Evolutionary conservation across 306 rosid genomes (phyloP), one percentile per base, ranked within the genome.

Genomic region (Sechiopsis laciniata): DNA sequence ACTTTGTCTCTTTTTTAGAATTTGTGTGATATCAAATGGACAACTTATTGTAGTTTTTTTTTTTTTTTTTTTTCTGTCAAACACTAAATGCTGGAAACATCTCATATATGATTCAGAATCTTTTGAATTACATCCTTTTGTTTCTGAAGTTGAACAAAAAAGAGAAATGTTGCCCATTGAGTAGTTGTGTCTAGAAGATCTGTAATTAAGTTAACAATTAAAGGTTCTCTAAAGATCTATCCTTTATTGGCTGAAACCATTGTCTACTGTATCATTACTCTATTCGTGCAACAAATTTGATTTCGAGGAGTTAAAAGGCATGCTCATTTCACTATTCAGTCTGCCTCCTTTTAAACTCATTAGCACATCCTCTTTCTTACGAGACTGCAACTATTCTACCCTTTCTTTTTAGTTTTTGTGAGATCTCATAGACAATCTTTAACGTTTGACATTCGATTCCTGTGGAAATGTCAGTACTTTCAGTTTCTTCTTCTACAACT

Each of bases 401-500:
- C 13, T 48, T n/a, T 72, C 26, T 10, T 5, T 72, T 53, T 9
- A 48, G 17, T 24, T 4, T n/a, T 72, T 48, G 20, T 48, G 73
- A 22, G 11, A 69, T 50, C 21, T 51, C 74, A 69, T 14, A 50
- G 24, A 48, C 37, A 22, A 24, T 29, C 15, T 69, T 50, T 6
- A 69, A 50, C 59, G 6, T 21, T 24, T 50, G 8, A 48, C 8
- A 50, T 42, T 37, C 45, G 45, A 3, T 50, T 9, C 58, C 58
- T 22, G 45, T 69, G 51, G 73, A 68, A 68, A 48, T 68, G 21
- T 68, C 73, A 46, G 73, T 13, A 0, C 15, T 10, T 74, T 22
- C 19, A 20, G 22, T 58, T 59, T 68, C 20, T 45, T 56, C 14
- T 57, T 22, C n/a, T 21, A 45, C 13, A 32, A 40, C 19, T 21